Conservation (phyloP, 169 alveolate genomes). For the Neospora caninum region DNA sequence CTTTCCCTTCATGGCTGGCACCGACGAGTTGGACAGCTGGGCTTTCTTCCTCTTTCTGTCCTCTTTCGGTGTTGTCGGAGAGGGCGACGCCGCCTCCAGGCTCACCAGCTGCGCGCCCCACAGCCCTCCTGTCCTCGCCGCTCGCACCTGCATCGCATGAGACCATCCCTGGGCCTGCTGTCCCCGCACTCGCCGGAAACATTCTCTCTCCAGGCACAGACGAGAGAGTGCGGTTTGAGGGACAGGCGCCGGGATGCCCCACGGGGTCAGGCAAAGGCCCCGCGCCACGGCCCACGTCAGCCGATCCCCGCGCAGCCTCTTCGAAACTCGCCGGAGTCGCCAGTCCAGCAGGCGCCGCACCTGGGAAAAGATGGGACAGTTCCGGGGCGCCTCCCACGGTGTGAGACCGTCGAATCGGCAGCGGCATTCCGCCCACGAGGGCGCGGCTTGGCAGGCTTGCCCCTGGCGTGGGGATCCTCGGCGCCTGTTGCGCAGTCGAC, state of each 20-base stretch:
- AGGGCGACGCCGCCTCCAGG: neutral
- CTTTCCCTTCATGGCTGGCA: conserved; percentile 11
- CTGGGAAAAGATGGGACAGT: neutral
- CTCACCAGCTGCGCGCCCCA: neutral
- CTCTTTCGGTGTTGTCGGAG: neutral
- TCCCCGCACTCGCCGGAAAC: neutral
- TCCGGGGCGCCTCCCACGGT: neutral
- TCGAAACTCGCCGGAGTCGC: neutral
- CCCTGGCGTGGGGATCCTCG: neutral
- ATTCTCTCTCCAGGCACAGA: neutral
- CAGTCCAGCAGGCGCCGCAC: neutral
- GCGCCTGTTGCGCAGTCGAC: neutral
- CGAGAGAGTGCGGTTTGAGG: neutral
- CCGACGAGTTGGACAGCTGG: neutral
- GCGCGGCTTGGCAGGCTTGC: neutral
- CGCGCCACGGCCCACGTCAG: neutral
- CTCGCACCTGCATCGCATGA: neutral
- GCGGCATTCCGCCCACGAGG: neutral
- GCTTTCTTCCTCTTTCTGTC: neutral
- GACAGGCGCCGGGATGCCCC: neutral
- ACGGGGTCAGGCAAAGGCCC: neutral
- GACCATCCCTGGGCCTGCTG: neutral
- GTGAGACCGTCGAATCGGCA: neutral
- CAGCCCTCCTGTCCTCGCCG: neutral
- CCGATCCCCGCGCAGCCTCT: neutral